Base-by-base conservation (phyloP, 768 basidiomycete genomes). In the Sistotremastrum niveocremeum region DNA sequence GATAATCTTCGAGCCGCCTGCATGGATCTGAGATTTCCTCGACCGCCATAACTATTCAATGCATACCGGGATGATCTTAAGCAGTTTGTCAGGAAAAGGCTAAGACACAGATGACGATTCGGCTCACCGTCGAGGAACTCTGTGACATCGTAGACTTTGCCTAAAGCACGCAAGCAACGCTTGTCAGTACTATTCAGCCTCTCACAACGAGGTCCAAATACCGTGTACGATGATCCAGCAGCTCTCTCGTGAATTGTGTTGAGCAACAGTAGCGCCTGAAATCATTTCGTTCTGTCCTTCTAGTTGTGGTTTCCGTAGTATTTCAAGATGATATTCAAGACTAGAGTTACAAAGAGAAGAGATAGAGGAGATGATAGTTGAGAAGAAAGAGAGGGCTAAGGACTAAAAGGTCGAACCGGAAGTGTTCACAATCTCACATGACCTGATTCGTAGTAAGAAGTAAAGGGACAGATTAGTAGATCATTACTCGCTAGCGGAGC, bases 1-100 rank as follows among this genome's bases (percentile, higher is more conserved):
- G 41, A 93, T 82, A 54, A 91, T 86, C 57, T 76, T 81, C 57
- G 78, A 79, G 6, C 89, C 90, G 34, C 89, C 86, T 73, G 45
- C 9, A 49, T 10, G 2, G 47, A 32, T 28, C 31, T 29, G 12
- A 34, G 33, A 34, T 6, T 39, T 32, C 34, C 42, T 20, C 31
- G 20, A 29, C 28, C 6, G 0, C 5, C 9, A 7, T 35, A 46
- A 38, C 37, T 7, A 28, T 4, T 29, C 8, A n/a, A 39, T 4
- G 34, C 52, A 28, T 54, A 71, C 78, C 79, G 37, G 81, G 81
- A 57, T 83, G 81, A 43, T 83, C 79, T 79, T 30, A 39, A 7
- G 32, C 30, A 28, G 5, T 20, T 30, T 36, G 20, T 33, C 32
- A 30, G 31, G 20, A 44, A 31, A 54, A 6, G 6, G 29, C 37